A percentile compares a stretch with the other conserved stretches of the same genome.
These are phyloP conservation scores for Conidiobolus incongruus DNA, from an alignment of 371 early-diverging fungal genomes.

Conservation along the genomic window DNA sequence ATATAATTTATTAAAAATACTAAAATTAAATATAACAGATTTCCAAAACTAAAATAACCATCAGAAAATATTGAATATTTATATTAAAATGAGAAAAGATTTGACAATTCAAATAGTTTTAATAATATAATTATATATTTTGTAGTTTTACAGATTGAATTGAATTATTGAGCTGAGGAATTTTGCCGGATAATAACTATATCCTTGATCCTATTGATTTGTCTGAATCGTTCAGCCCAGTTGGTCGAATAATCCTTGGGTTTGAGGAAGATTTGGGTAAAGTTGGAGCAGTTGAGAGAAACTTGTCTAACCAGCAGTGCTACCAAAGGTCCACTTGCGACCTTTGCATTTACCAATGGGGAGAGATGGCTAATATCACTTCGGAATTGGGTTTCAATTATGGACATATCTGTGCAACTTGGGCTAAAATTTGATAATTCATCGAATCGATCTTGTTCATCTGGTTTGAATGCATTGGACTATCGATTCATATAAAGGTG, in stretches of 20 bases:
- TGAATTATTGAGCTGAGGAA: too few species aligned
- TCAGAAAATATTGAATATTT: too few species aligned
- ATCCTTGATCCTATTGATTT: slow-evolving; percentile 25
- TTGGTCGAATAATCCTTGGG: slow-evolving; percentile 55
- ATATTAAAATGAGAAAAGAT: too few species aligned
- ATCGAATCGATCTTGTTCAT: too few species aligned
- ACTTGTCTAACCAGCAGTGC: slow-evolving; percentile 63
- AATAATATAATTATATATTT: too few species aligned
- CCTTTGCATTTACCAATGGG: slow-evolving; percentile 51
- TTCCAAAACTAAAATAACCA: too few species aligned
- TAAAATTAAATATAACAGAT: too few species aligned
- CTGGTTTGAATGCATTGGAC: too few species aligned
- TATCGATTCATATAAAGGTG: slow-evolving; percentile 26
- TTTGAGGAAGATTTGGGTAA: slow-evolving; percentile 60
- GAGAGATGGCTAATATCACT: slow-evolving; percentile 68
- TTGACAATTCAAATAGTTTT: too few species aligned
- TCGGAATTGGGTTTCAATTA: slow-evolving; percentile 41
- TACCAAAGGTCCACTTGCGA: slow-evolving; percentile 49
- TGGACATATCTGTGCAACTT: slow-evolving; percentile 11
- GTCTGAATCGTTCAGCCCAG: slow-evolving; percentile 63
- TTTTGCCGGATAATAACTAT: too few species aligned
- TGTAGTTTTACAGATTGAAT: too few species aligned
- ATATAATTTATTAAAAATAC: too few species aligned
- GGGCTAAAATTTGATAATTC: neutral
- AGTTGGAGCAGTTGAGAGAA: slow-evolving; percentile 77